Evolutionary conservation across 2,329 filamentous ascomycete genomes (phyloP).

Genomic region (Fusarium verticillioides): DNA sequence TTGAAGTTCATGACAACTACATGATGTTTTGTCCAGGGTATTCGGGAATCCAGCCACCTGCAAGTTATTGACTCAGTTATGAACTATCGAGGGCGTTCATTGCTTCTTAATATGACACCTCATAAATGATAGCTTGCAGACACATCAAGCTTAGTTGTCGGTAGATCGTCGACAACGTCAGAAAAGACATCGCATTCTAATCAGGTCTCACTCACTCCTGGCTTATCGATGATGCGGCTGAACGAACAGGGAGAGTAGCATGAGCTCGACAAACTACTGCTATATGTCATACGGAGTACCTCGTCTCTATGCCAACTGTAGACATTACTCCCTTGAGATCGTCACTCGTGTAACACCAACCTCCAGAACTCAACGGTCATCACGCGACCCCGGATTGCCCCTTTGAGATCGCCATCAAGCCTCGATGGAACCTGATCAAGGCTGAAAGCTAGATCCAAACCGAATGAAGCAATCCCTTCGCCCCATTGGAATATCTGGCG

Average conservation of each 20-base stretch:
- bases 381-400: background rate
- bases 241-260: background rate
- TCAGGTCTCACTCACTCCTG: background rate
- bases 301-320: constrained; percentile 9
- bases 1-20: background rate
- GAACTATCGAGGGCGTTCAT: background rate
- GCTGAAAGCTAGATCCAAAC: background rate
- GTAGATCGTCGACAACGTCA: background rate
- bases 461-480: background rate
- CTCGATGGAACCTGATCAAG: background rate
- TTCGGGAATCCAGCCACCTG: background rate
- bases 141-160: background rate
- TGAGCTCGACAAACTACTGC: background rate
- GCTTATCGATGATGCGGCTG: background rate
- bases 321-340: constrained; percentile 5
- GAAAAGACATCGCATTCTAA: background rate
- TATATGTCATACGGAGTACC: background rate
- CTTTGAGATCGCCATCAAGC: constrained; percentile 1
- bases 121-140: constrained; percentile 6
- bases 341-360: background rate
- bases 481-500: constrained; percentile 1
- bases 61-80: background rate
- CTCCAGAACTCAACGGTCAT: background rate
- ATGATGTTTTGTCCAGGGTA: background rate
- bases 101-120: background rate